Evolutionary conservation across 495 filamentous ascomycete genomes (phyloP).

Genomic region (Cryomyces minteri): DNA sequence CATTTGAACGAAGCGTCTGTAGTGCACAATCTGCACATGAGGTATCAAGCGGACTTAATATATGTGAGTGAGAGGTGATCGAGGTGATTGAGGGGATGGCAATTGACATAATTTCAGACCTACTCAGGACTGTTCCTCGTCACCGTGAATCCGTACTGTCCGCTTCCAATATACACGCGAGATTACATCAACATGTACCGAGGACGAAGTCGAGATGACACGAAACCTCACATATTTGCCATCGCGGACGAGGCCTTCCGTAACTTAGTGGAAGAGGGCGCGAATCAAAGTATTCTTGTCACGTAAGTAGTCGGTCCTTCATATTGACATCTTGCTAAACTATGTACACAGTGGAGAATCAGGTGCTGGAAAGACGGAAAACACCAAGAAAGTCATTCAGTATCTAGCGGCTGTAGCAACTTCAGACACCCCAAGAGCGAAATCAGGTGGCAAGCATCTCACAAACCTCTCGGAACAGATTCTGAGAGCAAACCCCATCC

Average conservation of each 20-base stretch:
- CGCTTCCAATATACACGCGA: slow-evolving; percentile 86
- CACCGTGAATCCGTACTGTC: slow-evolving; percentile 91
- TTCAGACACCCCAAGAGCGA: slow-evolving; percentile 48
- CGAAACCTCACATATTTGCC: slow-evolving; percentile 92
- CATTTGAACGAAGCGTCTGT: slow-evolving; percentile 96
- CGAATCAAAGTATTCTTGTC: slow-evolving; percentile 94
- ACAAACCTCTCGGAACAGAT: slow-evolving; percentile 95
- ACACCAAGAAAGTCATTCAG: slow-evolving; percentile 99
- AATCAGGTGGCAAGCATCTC: slow-evolving; percentile 43
- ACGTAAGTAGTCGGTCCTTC: slow-evolving; percentile 32
- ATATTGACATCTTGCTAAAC: slow-evolving; percentile 1
- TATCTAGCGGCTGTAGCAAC: slow-evolving; percentile 91
- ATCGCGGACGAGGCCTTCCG: slow-evolving; percentile 97
- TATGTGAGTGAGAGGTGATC: slow-evolving; percentile 36
- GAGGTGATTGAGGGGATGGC: not conserved
- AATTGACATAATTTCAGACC: slow-evolving; percentile 29
- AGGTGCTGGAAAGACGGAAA: slow-evolving; percentile 96
- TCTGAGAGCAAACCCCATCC: slow-evolving; percentile 86
- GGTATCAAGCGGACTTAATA: slow-evolving; percentile 90
- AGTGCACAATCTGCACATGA: slow-evolving; percentile 84
- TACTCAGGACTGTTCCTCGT: slow-evolving; percentile 97
- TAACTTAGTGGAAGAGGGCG: slow-evolving; percentile 83
- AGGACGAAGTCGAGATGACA: slow-evolving; percentile 75
- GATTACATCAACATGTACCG: slow-evolving; percentile 97
- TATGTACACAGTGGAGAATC: slow-evolving; percentile 56